phyloP scores from a whole-genome alignment of 306 rosid species.

The Vigna angularis region DNA sequence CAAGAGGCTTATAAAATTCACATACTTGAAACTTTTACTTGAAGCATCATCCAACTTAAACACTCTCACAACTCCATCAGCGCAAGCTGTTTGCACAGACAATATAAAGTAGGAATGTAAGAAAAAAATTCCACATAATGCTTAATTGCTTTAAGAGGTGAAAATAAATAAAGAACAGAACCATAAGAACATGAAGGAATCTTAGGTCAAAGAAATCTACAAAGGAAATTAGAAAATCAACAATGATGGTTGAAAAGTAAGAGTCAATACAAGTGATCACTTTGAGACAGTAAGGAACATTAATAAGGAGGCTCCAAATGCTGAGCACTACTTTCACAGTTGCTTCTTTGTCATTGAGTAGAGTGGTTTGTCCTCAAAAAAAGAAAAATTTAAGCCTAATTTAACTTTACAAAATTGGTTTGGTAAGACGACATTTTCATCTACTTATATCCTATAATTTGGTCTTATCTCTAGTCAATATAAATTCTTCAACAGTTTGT shows the following conservation, averaged over 20 bases:
- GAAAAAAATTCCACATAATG: constrained; percentile 22
- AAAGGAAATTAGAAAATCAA: constrained; percentile 12
- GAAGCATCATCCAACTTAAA: constrained; percentile 94
- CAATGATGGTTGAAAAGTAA: constrained; percentile 25
- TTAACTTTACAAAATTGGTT: no score
- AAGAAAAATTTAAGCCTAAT: no score
- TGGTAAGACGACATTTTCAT: no score
- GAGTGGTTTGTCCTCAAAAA: background rate
- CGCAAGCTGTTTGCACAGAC: constrained; percentile 72
- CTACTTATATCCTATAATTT: no score
- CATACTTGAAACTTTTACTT: constrained; percentile 96
- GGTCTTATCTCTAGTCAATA: no score
- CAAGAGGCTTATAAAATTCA: constrained; percentile 46
- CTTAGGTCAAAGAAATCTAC: constrained; percentile 17
- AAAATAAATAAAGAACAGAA: constrained; percentile 23
- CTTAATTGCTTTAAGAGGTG: constrained; percentile 26
- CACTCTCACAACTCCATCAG: constrained; percentile 91
- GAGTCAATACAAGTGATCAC: constrained; percentile 16
- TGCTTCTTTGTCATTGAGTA: background rate
- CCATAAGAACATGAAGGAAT: constrained; percentile 20
- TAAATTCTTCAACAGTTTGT: no score
- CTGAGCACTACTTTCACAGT: constrained; percentile 14
- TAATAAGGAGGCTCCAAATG: background rate
- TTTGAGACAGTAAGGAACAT: background rate
- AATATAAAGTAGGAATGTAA: constrained; percentile 31